Percentiles rank a stretch among this genome's conserved stretches.
Evolutionary conservation across 1,139 yeast species (phyloP).

Genomic region (Saccharomyces hybrid): DNA sequence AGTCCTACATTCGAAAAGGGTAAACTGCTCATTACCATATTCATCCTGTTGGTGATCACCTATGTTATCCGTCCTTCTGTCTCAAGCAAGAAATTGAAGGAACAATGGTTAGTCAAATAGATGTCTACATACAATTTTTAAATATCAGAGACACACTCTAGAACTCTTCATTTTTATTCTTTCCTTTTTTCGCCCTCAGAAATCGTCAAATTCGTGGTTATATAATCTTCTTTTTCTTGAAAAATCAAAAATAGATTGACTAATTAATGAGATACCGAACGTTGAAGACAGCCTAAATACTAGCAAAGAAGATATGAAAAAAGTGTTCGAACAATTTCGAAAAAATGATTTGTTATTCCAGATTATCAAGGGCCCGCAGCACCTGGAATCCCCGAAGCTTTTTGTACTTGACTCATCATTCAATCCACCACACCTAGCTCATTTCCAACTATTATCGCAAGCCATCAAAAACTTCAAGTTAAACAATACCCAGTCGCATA

Average conservation of each 20-base stretch:
- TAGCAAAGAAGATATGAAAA: not conserved
- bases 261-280: too few relatives aligned
- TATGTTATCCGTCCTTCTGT: constrained; percentile 54
- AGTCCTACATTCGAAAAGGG: constrained; percentile 58
- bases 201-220: too few relatives aligned
- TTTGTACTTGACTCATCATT: constrained; percentile 75
- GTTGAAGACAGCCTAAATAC: too few relatives aligned
- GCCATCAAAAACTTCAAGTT: constrained; percentile 33
- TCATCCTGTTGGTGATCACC: constrained; percentile 42
- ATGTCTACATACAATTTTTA: not conserved
- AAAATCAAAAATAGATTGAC: too few relatives aligned
- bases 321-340: not conserved
- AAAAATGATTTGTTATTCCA: not conserved
- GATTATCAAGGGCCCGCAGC: not conserved
- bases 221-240: not conserved
- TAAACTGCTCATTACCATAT: constrained; percentile 56
- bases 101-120: constrained; percentile 31
- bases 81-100: constrained; percentile 39
- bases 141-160: not conserved
- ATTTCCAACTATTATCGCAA: constrained; percentile 47
- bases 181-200: not conserved
- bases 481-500: constrained; percentile 19
- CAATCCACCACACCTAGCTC: constrained; percentile 86
- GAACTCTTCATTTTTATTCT: not conserved
- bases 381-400: constrained; percentile 19